A percentile compares a stretch with the other conserved stretches of the same genome.
phyloP scores from a whole-genome alignment of 176 grass and related monocot genomes.

The Oryza australiensis region DNA sequence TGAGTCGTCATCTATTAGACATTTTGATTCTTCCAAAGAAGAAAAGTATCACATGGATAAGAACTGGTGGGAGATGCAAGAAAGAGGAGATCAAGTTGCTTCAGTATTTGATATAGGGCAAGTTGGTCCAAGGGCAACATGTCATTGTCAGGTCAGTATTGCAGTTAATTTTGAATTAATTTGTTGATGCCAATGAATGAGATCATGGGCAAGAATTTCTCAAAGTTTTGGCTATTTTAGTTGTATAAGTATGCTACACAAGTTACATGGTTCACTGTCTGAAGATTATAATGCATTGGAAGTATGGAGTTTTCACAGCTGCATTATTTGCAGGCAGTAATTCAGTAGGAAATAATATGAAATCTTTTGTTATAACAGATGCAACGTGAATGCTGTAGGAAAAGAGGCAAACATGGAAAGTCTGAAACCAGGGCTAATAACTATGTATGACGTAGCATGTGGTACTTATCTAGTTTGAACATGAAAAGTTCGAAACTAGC shows the following conservation, averaged over 20 bases:
- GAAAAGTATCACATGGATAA: constrained; percentile 60
- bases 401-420: background rate
- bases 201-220: background rate
- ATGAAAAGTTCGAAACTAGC: background rate
- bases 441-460: background rate
- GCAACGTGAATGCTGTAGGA: background rate
- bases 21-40: constrained; percentile 46
- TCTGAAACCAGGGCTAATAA: background rate
- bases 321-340: constrained; percentile 6
- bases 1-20: constrained; percentile 40
- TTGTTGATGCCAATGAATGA: background rate
- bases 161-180: constrained; percentile 20
- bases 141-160: constrained; percentile 84
- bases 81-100: constrained; percentile 72
- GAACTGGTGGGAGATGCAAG: constrained; percentile 96
- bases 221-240: background rate
- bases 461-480: background rate
- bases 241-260: background rate
- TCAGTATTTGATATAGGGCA: constrained; percentile 78
- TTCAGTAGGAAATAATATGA: constrained; percentile 1
- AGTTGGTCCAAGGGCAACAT: constrained; percentile 80
- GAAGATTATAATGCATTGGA: background rate
- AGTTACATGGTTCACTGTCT: background rate
- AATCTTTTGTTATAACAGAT: background rate
- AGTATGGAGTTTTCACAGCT: background rate